Evolutionary conservation across 768 basidiomycete species (phyloP).

Genomic region (Leucogyrophana mollusca): DNA sequence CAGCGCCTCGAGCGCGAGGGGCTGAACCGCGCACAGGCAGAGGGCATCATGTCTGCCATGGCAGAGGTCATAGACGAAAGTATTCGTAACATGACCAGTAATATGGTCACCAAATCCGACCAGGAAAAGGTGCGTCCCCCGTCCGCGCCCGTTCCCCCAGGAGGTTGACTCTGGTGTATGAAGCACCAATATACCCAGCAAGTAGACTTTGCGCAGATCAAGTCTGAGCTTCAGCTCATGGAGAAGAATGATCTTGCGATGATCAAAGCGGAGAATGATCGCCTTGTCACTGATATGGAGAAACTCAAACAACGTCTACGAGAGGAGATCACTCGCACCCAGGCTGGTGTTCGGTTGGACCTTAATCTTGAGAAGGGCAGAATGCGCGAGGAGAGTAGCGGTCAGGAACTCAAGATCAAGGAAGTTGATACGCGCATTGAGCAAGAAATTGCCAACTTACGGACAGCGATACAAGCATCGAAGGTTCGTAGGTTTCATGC

Average conservation of each 20-base stretch:
- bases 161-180: neutral
- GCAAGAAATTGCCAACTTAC: conserved; percentile 86
- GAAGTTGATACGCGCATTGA: conserved; percentile 98
- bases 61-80: conserved; percentile 98
- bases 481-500: conserved; percentile 50
- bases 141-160: neutral
- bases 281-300: conserved; percentile 88
- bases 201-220: conserved; percentile 95
- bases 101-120: conserved; percentile 94
- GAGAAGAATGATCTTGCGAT: conserved; percentile 96
- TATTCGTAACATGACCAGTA: conserved; percentile 91
- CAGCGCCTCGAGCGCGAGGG: conserved; percentile 88
- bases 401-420: conserved; percentile 93
- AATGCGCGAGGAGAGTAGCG: conserved; percentile 88
- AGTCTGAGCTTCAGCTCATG: conserved; percentile 93
- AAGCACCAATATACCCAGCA: conserved; percentile 93
- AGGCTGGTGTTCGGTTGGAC: conserved; percentile 91
- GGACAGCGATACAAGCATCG: conserved; percentile 82
- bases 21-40: conserved; percentile 85
- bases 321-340: conserved; percentile 89
- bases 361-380: conserved; percentile 96
- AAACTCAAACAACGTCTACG: conserved; percentile 91
- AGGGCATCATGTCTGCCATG: conserved; percentile 96
- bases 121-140: conserved; percentile 80
- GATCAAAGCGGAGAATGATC: conserved; percentile 95